Evolutionary conservation across 345 rosid genomes (phyloP), one percentile per base, ranked within the genome.

Genomic region (Stellera chamaejasme): DNA sequence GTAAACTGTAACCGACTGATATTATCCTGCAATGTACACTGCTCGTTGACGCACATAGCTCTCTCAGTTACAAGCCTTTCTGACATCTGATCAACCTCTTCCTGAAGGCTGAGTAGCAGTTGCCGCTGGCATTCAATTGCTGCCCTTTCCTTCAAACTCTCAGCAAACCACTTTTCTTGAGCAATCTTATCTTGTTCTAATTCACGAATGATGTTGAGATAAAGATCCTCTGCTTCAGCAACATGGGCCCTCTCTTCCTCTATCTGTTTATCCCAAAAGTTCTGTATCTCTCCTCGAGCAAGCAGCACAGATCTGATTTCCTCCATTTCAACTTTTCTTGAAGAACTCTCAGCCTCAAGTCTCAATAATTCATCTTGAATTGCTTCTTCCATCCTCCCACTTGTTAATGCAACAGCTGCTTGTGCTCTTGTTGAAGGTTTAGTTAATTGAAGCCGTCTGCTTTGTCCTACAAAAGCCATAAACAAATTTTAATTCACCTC

Each of bases 391-490:
- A 87, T 84, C 72, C 84, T 72, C 55, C 96, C 99, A 65, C 87
- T 78, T 6, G 72, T 76, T 66, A 87, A 79, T 56, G 96, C 83
- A 48, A 86, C 96, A 43, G 88, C 89, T 8, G 79, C 89, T 73
- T 88, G 97, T 60, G 94, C 93, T 68, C 79, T 88, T 48, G 94
- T 81, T 45, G 79, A 68, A 57, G 97, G 98, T 71, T 84, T 82
- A 68, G 61, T 75, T 10, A 95, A 87, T 54, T 86, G 94, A 77
- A 88, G 77, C 63, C 89, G 83, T 71, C 74, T 92, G 72, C 80
- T 84, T 65, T 77, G 78, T 67, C 98, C 98, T 92, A 75, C 48
- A 67, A 51, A 58, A 42, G 13, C 27, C 14, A 43, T 4, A 28
- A 45, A 12, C 42, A 55, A 16, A 66, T 32, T 65, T 52, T 48